These are phyloP conservation scores for Candida nemodendra DNA, from an alignment of 805 yeast genomes.

Conservation along the genomic window DNA sequence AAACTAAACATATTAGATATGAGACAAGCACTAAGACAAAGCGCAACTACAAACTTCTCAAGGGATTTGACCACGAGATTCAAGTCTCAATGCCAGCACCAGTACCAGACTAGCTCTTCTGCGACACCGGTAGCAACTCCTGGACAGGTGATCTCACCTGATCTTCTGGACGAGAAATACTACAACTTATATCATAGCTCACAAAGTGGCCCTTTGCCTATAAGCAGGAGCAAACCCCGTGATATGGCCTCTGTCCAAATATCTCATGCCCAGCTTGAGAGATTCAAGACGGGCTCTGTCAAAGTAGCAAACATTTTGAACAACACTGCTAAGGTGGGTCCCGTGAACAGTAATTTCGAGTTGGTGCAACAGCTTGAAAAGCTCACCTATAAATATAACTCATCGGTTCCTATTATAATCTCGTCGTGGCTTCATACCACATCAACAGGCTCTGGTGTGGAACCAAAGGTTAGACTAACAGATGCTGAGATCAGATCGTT, in stretches of 20 bases:
- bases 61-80: constrained; percentile 11
- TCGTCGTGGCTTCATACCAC: constrained; percentile 19
- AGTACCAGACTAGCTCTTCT: constrained; percentile 3
- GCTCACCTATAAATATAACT: constrained; percentile 22
- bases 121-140: neutral
- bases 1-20: constrained; percentile 4
- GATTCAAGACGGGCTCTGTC: constrained; percentile 18
- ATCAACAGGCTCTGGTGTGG: neutral
- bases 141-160: constrained; percentile 12
- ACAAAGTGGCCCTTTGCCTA: neutral
- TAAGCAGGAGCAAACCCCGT: neutral
- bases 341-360: constrained; percentile 11
- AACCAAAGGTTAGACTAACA: constrained; percentile 10
- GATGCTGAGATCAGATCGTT: constrained; percentile 17
- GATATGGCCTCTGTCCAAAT: constrained; percentile 2
- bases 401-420: constrained; percentile 24
- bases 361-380: constrained; percentile 22
- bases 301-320: constrained; percentile 16
- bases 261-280: constrained; percentile 26
- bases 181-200: constrained; percentile 1
- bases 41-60: constrained; percentile 6
- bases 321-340: neutral
- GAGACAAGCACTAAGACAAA: constrained; percentile 19
- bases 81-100: constrained; percentile 10
- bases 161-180: constrained; percentile 16